Conservation (phyloP, 768 basidiomycete genomes). For the Serpula lacrymans region DNA sequence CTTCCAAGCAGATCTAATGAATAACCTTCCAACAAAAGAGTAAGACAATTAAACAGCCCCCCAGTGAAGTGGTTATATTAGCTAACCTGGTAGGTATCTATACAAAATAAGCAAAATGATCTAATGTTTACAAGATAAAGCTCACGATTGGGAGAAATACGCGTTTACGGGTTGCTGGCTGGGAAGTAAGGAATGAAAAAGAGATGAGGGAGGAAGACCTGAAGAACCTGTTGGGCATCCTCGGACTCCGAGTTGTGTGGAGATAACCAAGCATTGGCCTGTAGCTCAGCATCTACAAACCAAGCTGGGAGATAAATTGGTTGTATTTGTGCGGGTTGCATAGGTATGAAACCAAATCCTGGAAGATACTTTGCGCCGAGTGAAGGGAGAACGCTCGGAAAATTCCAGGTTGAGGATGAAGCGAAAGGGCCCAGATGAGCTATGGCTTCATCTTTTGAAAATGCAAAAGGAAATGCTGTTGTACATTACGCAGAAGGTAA, state of each 20-base stretch:
- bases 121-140: slow-evolving; percentile 13
- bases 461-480: slow-evolving; percentile 50
- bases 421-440: slow-evolving; percentile 30
- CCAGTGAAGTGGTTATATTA: no score
- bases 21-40: slow-evolving; percentile 33
- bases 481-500: slow-evolving; percentile 8
- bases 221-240: slow-evolving; percentile 25
- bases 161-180: slow-evolving; percentile 29
- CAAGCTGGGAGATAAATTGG: slow-evolving; percentile 64
- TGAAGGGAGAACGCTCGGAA: slow-evolving; percentile 25
- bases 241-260: slow-evolving; percentile 14
- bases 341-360: slow-evolving; percentile 32
- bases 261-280: slow-evolving; percentile 30
- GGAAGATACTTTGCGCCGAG: slow-evolving; percentile 36
- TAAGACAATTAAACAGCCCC: background rate
- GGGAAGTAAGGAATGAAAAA: slow-evolving; percentile 4
- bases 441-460: slow-evolving; percentile 45
- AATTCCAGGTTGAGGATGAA: slow-evolving; percentile 22
- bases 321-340: slow-evolving; percentile 43
- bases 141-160: slow-evolving; percentile 46
- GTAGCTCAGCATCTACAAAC: slow-evolving; percentile 54
- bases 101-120: slow-evolving; percentile 1
- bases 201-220: slow-evolving; percentile 2
- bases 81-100: slow-evolving; percentile 13
- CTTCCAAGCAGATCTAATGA: slow-evolving; percentile 44